Base-by-base conservation (phyloP, 2,329 filamentous ascomycete species). In the Claviceps pazoutovae region DNA sequence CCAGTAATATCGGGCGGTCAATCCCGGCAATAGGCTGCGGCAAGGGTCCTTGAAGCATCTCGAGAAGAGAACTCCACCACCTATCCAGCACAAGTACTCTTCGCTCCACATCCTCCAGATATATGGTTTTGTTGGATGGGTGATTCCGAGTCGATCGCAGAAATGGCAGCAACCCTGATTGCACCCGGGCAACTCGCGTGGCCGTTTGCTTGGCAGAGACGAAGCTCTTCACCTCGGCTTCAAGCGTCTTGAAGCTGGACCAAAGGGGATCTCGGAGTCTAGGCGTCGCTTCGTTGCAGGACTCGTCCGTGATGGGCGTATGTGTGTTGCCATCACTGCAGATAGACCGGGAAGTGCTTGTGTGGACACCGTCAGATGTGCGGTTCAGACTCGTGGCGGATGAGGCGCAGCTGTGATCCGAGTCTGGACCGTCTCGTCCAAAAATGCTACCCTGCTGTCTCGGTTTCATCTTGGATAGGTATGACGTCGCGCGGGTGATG, bases 31-130 rank as follows among this genome's bases (percentile, higher is more conserved):
- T 82, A 3, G 85, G 83, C 60, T 88, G 84, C 48, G 74, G 66
- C 52, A 68, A 57, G 5, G 79, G 78, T 36, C 84, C 85, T 57
- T 89, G 83, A 23, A 95, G 76, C 72, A 95, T 81, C 54, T 93
- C 88, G 52, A 95, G 69, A 41, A 95, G 71, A 1, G 80, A 83
- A 44, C 76, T 83, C 90, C 90, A 96, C 90, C 90, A 96, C 62
- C 87, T 90, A 64, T 93, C 88, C 53, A 95, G 70, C 47, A 94
- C 87, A 45, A 81, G 82, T 2, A 85, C 79, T 54, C 90, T 78
- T 38, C 85, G 79, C 60, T 96, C 89, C 45, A 95, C 68, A 63
- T 95, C 88, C 68, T 95, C 88, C 2, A 87, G 75, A n/a, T 78
- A 72, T 46, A 95, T 71, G 16, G 64, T 63, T 54, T 67, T 70